phyloP scores from a whole-genome alignment of 1,284 basidiomycete genomes.

The Porodaedalea pini region DNA sequence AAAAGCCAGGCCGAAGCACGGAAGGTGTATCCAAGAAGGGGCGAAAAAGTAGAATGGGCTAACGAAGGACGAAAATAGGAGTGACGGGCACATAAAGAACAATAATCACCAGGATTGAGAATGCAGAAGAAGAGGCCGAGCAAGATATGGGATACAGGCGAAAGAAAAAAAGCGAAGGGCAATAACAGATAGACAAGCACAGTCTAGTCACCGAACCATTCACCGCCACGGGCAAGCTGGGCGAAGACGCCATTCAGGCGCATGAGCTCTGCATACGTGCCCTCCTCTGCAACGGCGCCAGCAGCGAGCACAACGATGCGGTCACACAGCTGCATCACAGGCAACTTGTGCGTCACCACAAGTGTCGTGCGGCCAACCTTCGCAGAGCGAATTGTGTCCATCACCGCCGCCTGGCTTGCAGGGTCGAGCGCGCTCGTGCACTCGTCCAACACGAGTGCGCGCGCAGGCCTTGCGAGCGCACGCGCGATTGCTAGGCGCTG shows the following conservation, averaged over 20 bases:
- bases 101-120: slow-evolving; percentile 5
- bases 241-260: slow-evolving; percentile 74
- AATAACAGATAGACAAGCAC: not conserved
- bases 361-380: slow-evolving; percentile 75
- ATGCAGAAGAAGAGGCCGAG: slow-evolving; percentile 2
- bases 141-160: not conserved
- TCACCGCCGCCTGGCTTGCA: slow-evolving; percentile 74
- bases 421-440: slow-evolving; percentile 89
- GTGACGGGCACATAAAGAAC: not conserved
- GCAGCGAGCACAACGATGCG: slow-evolving; percentile 80
- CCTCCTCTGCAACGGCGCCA: slow-evolving; percentile 77
- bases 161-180: not conserved
- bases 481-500: slow-evolving; percentile 92
- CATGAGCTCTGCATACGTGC: slow-evolving; percentile 72
- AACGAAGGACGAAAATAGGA: not conserved
- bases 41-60: not conserved
- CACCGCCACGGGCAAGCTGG: slow-evolving; percentile 78
- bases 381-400: slow-evolving; percentile 70
- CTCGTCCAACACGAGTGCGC: slow-evolving; percentile 89
- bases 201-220: slow-evolving; percentile 62
- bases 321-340: slow-evolving; percentile 91
- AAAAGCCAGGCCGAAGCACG: not conserved
- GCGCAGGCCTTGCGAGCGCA: slow-evolving; percentile 69
- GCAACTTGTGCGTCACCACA: slow-evolving; percentile 91
- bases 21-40: not conserved